Evolutionary conservation across 345 rosid species (phyloP).

Genomic region (Raphanus raphanistrum): DNA sequence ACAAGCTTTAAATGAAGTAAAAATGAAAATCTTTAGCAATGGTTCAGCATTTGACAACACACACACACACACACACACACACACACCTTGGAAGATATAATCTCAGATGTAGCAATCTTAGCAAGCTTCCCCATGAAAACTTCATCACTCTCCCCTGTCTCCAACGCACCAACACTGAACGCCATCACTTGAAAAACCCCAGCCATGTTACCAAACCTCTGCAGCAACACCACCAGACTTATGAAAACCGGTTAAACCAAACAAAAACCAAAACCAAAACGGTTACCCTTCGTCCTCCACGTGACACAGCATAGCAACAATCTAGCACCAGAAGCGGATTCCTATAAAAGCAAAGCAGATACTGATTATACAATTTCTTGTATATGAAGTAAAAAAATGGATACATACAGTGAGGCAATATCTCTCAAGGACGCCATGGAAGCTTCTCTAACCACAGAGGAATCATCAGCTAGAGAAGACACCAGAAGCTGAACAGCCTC

Average conservation of each 20-base stretch:
- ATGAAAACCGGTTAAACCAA: not conserved
- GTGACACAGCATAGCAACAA: slow-evolving; percentile 77
- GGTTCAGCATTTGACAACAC: slow-evolving; percentile 4
- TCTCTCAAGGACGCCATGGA: slow-evolving; percentile 88
- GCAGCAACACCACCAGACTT: slow-evolving; percentile 32
- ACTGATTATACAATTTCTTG: not conserved
- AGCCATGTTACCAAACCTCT: slow-evolving; percentile 93
- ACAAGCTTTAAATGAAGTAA: not conserved
- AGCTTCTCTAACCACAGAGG: slow-evolving; percentile 64
- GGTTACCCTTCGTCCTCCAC: slow-evolving; percentile 86
- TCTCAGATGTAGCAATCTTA: slow-evolving; percentile 87
- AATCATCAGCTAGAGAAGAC: slow-evolving; percentile 84
- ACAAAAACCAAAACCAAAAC: not conserved
- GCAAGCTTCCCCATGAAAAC: slow-evolving; percentile 82
- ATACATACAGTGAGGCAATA: slow-evolving; percentile 59
- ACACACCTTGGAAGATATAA: slow-evolving; percentile 86
- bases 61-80: slow-evolving; percentile 36
- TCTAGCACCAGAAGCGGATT: slow-evolving; percentile 93
- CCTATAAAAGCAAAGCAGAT: slow-evolving; percentile 43
- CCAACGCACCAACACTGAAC: slow-evolving; percentile 63
- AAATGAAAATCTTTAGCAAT: not conserved
- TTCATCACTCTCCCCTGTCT: slow-evolving; percentile 63
- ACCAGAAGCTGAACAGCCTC: slow-evolving; percentile 89
- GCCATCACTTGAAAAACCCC: slow-evolving; percentile 97
- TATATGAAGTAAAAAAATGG: slow-evolving; percentile 6